A percentile compares a stretch with the other conserved stretches of the same genome.
Conservation (phyloP, 2,329 filamentous ascomycete species). For the Elsinoe ampelina region DNA sequence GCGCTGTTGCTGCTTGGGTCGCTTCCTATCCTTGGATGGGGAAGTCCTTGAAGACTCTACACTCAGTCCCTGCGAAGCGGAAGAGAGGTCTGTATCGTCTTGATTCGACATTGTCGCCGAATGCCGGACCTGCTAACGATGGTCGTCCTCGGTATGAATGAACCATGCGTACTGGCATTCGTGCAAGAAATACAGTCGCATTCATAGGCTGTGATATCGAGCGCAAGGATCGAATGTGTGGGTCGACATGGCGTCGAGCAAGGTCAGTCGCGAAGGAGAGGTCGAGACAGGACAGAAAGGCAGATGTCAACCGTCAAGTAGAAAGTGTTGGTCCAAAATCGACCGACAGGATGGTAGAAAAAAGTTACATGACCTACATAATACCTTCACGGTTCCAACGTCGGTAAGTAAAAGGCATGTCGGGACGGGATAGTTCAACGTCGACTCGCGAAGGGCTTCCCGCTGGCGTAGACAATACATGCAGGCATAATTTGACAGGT, state of each 20-base stretch:
- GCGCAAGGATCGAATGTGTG: not conserved
- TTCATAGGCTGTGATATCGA: not conserved
- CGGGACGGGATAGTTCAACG: conserved; percentile 4
- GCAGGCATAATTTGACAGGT: conserved; percentile 11
- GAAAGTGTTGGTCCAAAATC: not conserved
- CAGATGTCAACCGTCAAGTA: not conserved
- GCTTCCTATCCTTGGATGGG: conserved; percentile 27
- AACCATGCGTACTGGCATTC: not conserved
- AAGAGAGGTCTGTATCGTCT: not conserved
- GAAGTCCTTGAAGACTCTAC: not conserved
- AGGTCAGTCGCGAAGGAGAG: not conserved
- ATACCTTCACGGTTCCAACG: not conserved
- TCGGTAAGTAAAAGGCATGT: not conserved
- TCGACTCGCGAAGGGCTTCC: not conserved
- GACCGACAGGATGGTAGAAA: not conserved
- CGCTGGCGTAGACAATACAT: not conserved
- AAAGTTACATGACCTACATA: conserved; percentile 1
- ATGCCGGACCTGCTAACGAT: not conserved
- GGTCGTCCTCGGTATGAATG: too few species aligned
- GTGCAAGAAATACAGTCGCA: not conserved
- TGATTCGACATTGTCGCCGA: not conserved
- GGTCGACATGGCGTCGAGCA: not conserved
- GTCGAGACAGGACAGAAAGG: not conserved
- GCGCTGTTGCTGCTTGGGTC: conserved; percentile 31
- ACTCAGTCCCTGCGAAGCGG: not conserved